Conservation (phyloP, 768 basidiomycete species). For the Sporobolomyces pararoseus region DNA sequence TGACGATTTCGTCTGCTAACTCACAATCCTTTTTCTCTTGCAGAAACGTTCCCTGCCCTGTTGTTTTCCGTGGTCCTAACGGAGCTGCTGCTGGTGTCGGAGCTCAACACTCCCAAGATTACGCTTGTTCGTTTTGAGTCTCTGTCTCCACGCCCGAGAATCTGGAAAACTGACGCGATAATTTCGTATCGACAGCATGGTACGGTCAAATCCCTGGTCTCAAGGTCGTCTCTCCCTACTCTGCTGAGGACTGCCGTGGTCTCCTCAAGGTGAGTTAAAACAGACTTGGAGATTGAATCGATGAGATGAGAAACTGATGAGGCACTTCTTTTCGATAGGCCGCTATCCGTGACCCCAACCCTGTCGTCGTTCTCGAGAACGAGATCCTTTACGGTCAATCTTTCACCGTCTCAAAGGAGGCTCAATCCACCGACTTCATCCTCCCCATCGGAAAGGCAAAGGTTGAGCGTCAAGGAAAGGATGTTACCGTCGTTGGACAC, state of each 20-base stretch:
- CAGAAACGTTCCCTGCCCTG: slow-evolving; percentile 68
- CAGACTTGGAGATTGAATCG: no score
- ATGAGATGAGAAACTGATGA: no score
- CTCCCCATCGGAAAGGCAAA: slow-evolving; percentile 97
- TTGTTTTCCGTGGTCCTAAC: slow-evolving; percentile 99
- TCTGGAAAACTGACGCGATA: no score
- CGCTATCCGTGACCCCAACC: slow-evolving; percentile 97
- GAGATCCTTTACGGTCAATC: slow-evolving; percentile 97
- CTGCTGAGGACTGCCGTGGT: slow-evolving; percentile 97
- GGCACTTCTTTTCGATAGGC: slow-evolving; percentile 63
- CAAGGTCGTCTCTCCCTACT: slow-evolving; percentile 97
- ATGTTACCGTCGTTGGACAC: slow-evolving; percentile 94
- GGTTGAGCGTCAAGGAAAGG: slow-evolving; percentile 84
- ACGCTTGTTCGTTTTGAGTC: slow-evolving; percentile 80
- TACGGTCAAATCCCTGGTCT: slow-evolving; percentile 72
- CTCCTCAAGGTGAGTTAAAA: slow-evolving; percentile 74
- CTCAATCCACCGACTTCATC: slow-evolving; percentile 90
- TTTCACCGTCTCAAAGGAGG: slow-evolving; percentile 93
- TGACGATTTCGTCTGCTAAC: background rate
- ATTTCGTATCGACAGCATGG: slow-evolving; percentile 22
- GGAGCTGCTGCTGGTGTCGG: slow-evolving; percentile 95
- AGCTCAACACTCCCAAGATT: slow-evolving; percentile 97
- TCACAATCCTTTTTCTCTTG: no score
- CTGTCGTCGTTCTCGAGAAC: slow-evolving; percentile 97
- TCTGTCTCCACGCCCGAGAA: no score